These are phyloP conservation scores for Auricularia cornea DNA, from an alignment of 768 basidiomycete species.

Conservation along the genomic window DNA sequence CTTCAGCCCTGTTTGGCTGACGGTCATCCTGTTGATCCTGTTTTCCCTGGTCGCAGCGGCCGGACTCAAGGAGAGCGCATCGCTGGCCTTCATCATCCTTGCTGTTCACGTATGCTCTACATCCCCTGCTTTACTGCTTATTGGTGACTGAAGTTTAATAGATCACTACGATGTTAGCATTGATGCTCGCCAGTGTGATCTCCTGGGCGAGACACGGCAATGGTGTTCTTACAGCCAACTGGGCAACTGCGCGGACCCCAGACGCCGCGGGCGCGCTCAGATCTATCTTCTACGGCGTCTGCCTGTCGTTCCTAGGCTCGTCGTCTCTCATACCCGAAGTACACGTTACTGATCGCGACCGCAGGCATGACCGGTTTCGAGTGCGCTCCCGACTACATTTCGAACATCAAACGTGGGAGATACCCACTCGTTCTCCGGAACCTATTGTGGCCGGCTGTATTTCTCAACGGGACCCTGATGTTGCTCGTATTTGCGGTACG, in stretches of 20 bases:
- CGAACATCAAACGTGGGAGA: slow-evolving; percentile 45
- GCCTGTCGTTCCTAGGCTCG: slow-evolving; percentile 62
- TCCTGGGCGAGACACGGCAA: slow-evolving; percentile 47
- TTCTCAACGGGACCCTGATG: slow-evolving; percentile 50
- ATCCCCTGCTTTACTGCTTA: not conserved
- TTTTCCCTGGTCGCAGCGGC: slow-evolving; percentile 48
- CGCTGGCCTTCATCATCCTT: slow-evolving; percentile 50
- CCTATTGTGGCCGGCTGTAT: slow-evolving; percentile 49
- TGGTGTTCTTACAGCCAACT: slow-evolving; percentile 43
- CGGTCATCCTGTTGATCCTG: slow-evolving; percentile 44
- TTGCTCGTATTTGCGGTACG: slow-evolving; percentile 51
- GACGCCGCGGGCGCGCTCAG: slow-evolving; percentile 31
- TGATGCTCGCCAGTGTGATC: slow-evolving; percentile 42
- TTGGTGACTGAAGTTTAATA: slow-evolving; percentile 15
- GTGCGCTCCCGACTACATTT: slow-evolving; percentile 51
- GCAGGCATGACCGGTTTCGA: slow-evolving; percentile 27
- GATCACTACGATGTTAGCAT: slow-evolving; percentile 47
- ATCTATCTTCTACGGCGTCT: slow-evolving; percentile 52
- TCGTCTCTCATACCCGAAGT: slow-evolving; percentile 40
- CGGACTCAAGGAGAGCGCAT: slow-evolving; percentile 55
- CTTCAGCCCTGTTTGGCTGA: slow-evolving; percentile 44
- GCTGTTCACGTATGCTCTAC: slow-evolving; percentile 45
- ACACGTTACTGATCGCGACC: slow-evolving; percentile 30
- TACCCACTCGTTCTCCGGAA: slow-evolving; percentile 59
- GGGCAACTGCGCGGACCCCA: slow-evolving; percentile 33